Base-by-base conservation (phyloP, 2,329 filamentous ascomycete genomes). In the Fusarium guadeloupense region DNA sequence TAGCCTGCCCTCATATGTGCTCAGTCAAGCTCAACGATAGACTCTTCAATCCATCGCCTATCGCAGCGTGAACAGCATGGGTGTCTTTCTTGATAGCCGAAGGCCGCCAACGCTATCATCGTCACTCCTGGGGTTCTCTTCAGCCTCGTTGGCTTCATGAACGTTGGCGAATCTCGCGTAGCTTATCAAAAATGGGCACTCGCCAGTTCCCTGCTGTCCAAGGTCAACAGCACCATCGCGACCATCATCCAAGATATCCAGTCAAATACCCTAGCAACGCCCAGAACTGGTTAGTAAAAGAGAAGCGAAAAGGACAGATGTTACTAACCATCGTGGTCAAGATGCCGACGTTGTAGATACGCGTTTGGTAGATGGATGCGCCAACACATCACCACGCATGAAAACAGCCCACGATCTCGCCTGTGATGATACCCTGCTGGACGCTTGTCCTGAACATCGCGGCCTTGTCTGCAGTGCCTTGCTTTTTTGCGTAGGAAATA, bases 161-260 rank as follows among this genome's bases (percentile, higher is more conserved):
- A 70, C 19, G 71, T 76, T 6, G 69, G 77, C n/a, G 74, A 73
- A 14, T 73, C 73, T 3, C 70, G 74, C 8, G 74, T 78, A 5
- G 76, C 75, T 1, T 76, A 77, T 53, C 70, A 76, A 41, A 72
- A 77, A 45, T 67, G 78, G 37, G 72, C 75, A 1, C 58, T 68
- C 4, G 64, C 70, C 28, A 77, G 78, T 38, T 67, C 71, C 3
- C 57, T 74, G 4, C 58, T 76, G 3, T 72, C 69, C 14, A 74
- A 71, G 21, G 64, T 77, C 6, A 74, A 74, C 2, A 74, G 66
- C 4, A 72, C 72, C 19, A 69, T 78, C 34, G 66, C 71, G 8
- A 68, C 74, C 1, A 69, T 69, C n/a, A 74, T 77, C 0, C 10
- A 31, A n/a, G 28, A 6, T 31, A 25, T n/a, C 28, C 28, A n/a